Evolutionary conservation across 768 basidiomycete species (phyloP).

Genomic region (Termitomyces sp.): DNA sequence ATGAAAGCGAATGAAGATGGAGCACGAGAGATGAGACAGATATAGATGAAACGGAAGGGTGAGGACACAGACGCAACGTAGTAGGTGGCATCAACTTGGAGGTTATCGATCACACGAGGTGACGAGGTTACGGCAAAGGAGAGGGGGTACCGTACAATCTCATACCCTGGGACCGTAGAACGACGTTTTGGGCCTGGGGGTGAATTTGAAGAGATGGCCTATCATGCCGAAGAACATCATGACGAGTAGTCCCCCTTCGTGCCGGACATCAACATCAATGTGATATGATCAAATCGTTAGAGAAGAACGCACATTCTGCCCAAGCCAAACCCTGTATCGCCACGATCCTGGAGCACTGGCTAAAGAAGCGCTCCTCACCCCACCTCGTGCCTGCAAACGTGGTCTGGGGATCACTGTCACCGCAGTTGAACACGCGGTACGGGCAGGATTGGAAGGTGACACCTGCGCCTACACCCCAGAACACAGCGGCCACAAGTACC

Average conservation of each 20-base stretch:
- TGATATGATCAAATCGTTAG: too few species aligned
- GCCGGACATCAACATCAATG: background rate
- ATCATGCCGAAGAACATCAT: slow-evolving; percentile 16
- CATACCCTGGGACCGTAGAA: slow-evolving; percentile 11
- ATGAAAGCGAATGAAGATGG: background rate
- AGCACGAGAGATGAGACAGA: background rate
- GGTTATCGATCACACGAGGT: background rate
- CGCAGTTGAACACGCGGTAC: slow-evolving; percentile 13
- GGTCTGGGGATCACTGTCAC: background rate
- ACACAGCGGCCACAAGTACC: slow-evolving; percentile 11
- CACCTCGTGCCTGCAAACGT: slow-evolving; percentile 13
- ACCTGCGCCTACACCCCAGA: slow-evolving; percentile 16
- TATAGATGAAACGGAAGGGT: background rate
- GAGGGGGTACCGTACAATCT: background rate
- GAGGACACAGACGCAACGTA: background rate
- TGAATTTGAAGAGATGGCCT: slow-evolving; percentile 5
- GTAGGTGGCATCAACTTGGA: background rate
- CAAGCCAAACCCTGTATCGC: slow-evolving; percentile 16
- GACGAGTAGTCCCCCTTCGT: slow-evolving; percentile 11
- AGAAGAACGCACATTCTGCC: slow-evolving; percentile 12
- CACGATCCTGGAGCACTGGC: slow-evolving; percentile 17
- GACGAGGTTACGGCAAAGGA: background rate
- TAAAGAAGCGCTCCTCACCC: slow-evolving; percentile 13
- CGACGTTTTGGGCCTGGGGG: slow-evolving; percentile 6
- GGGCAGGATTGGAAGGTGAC: slow-evolving; percentile 13